Evolutionary conservation across 768 basidiomycete genomes (phyloP), one percentile per base, ranked within the genome.

Genomic region (Gloeophyllum trabeum): DNA sequence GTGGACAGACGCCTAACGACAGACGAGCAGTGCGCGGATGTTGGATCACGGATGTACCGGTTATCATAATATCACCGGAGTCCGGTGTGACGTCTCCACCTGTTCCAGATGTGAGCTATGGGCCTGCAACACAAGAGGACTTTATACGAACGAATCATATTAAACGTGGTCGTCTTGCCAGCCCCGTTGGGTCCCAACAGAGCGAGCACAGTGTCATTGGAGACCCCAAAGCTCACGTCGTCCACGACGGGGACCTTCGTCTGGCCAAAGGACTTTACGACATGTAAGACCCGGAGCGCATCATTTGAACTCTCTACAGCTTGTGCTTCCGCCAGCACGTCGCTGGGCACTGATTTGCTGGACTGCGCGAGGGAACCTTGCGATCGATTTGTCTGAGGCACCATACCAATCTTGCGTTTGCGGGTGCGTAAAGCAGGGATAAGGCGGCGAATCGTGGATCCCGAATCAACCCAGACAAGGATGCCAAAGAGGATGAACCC

Each of bases 131-230:
- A 30, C 28, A 40, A 5, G 6, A 18, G 21, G 32, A 0, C 14
- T 18, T 21, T 19, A 13, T n/a, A 66, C 80, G 43, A 51, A 81
- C 82, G 78, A 45, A 89, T 86, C 53, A 85, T 71, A 47, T 85
- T 83, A 58, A 88, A 84, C 0, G 78, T 80, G 0, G 86, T 86
- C 7, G 82, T 87, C 59, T 88, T 88, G 0, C 86, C 85, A 6
- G 84, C 86, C 5, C 86, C 86, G 48, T 88, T 89, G 1, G 86
- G 86, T 1, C 86, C 86, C 13, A 89, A 65, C 46, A 88, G 57
- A 3, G 79, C 82, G 48, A 86, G 83, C 14, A 82, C 64, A 38
- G 76, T 79, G 36, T 82, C 70, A 30, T 59, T 61, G 1, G 73
- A 59, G 21, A 86, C 77, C 0, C 76, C 77, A 49, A 87, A 73